Evolutionary conservation across 352 stramenopile genomes (phyloP).

Genomic region (Globisporangium orthogonon): DNA sequence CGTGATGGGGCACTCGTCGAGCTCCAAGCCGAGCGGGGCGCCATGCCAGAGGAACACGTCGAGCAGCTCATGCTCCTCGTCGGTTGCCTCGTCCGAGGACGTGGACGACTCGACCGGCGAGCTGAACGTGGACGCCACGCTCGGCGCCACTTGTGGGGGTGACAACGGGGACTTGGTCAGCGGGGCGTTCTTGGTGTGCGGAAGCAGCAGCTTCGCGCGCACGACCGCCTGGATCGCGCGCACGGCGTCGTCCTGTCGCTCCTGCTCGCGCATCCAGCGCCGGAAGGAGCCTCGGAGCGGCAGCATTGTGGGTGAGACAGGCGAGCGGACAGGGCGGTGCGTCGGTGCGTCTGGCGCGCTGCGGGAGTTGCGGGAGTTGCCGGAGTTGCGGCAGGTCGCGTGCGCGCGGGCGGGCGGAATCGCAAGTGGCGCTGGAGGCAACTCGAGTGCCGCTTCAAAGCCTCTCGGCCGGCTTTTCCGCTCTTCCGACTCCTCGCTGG

Average conservation of each 20-base stretch:
- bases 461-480: neutral
- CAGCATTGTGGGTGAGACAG: neutral
- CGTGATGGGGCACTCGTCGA: slow-evolving; percentile 38
- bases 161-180: neutral
- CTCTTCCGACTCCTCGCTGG: too few relatives aligned
- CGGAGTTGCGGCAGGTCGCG: neutral
- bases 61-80: slow-evolving; percentile 38
- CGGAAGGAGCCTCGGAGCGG: slow-evolving; percentile 16
- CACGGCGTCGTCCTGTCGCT: slow-evolving; percentile 25
- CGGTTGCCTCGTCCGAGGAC: slow-evolving; percentile 20
- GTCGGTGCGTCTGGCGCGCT: neutral
- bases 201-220: slow-evolving; percentile 16
- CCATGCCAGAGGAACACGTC: slow-evolving; percentile 64
- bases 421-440: neutral
- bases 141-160: slow-evolving; percentile 14
- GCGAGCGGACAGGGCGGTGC: neutral
- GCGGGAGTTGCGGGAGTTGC: too few relatives aligned
- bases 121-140: slow-evolving; percentile 4
- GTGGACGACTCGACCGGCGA: slow-evolving; percentile 5
- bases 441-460: neutral
- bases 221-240: slow-evolving; percentile 28
- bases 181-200: neutral
- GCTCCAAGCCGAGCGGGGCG: slow-evolving; percentile 38
- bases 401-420: slow-evolving; percentile 3
- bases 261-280: slow-evolving; percentile 25